Evolutionary conservation across 148 eudicot species (phyloP).

Genomic region (Cornus florida): DNA sequence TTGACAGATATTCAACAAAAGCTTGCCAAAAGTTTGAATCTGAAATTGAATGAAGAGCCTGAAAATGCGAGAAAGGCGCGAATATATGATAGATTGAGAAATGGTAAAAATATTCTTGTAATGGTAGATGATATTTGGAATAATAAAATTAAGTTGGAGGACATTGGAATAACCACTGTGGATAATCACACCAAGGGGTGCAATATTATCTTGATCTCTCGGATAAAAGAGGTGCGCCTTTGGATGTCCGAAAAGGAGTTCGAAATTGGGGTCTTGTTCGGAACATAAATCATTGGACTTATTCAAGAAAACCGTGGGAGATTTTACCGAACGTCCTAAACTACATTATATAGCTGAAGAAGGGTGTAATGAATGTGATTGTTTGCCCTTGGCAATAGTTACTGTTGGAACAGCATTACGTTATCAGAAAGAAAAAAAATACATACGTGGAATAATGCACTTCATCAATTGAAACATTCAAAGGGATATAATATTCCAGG

Average conservation of each 20-base stretch:
- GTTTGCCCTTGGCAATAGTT: slow-evolving; percentile 13
- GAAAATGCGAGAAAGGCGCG: neutral
- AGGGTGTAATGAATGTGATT: slow-evolving; percentile 4
- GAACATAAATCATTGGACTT: too few species aligned
- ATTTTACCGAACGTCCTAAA: too few species aligned
- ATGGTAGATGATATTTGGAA: too few species aligned
- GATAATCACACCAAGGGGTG: neutral
- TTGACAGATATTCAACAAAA: too few species aligned
- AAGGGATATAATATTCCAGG: neutral
- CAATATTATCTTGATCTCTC: slow-evolving; percentile 18
- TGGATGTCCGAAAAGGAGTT: neutral
- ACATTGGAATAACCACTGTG: slow-evolving; percentile 5
- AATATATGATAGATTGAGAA: neutral
- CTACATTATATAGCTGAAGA: neutral
- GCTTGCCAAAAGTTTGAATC: neutral
- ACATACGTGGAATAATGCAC: slow-evolving; percentile 12
- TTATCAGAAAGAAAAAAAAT: neutral
- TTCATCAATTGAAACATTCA: neutral
- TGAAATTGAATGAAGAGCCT: neutral
- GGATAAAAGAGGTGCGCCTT: neutral
- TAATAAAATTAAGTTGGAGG: neutral
- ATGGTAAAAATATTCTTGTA: neutral
- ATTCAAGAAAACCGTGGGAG: neutral
- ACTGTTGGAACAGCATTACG: slow-evolving; percentile 15
- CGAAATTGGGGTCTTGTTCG: neutral